A percentile compares a stretch with the other conserved stretches of the same genome.
phyloP scores from a whole-genome alignment of 2,329 filamentous ascomycete genomes.

The Ascochyta viciae-villosae region DNA sequence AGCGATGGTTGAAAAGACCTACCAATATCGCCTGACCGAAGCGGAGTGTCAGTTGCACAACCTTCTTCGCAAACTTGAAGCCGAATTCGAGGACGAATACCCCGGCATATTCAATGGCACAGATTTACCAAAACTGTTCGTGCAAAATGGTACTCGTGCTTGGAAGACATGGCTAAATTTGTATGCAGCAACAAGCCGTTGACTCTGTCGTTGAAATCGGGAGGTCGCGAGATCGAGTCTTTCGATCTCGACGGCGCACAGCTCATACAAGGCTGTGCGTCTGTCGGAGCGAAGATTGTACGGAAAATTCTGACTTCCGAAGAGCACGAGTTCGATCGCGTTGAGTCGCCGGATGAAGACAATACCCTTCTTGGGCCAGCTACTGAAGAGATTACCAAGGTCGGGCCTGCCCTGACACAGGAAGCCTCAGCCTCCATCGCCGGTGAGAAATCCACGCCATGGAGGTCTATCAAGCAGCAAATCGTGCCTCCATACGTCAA shows the following conservation, averaged over 20 bases:
- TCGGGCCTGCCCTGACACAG: background rate
- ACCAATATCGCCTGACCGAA: background rate
- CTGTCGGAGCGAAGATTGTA: background rate
- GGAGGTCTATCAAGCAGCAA: background rate
- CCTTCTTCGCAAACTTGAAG: background rate
- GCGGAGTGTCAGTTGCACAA: background rate
- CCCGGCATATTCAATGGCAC: background rate
- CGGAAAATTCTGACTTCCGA: background rate
- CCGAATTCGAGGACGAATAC: background rate
- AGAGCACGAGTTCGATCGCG: background rate
- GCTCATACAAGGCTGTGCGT: slow-evolving; percentile 1
- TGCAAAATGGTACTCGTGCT: background rate
- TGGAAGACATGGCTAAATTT: background rate
- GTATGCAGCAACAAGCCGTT: background rate
- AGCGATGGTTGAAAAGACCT: background rate
- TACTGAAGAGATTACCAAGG: background rate
- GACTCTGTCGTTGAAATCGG: background rate
- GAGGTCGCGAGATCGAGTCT: background rate
- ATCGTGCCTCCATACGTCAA: slow-evolving; percentile 1
- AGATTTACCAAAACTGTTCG: background rate
- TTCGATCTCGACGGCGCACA: background rate
- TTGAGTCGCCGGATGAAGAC: background rate
- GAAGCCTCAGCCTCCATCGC: background rate
- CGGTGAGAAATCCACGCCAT: background rate
- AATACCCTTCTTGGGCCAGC: background rate